These are phyloP conservation scores for Lepidium sativum DNA, from an alignment of 345 rosid genomes.

Conservation along the genomic window DNA sequence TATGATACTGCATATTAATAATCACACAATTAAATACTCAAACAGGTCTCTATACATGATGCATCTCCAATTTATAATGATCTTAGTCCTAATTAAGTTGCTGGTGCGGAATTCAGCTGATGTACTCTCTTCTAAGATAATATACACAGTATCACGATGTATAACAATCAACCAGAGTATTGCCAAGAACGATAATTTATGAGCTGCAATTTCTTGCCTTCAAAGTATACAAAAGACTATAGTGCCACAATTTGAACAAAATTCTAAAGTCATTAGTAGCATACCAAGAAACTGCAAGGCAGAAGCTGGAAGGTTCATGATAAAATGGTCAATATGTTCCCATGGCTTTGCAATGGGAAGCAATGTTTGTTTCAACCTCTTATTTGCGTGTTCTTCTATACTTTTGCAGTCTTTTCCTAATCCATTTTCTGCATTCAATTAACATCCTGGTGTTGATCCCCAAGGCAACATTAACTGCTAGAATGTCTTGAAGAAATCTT, in stretches of 20 bases:
- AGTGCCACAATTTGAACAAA: background rate
- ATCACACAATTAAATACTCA: background rate
- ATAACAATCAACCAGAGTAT: background rate
- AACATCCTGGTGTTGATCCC: background rate
- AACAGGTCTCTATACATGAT: background rate
- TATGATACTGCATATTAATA: background rate
- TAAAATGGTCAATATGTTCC: constrained; percentile 89
- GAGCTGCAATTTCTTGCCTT: background rate
- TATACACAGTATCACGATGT: background rate
- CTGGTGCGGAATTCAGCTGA: background rate
- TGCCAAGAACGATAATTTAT: background rate
- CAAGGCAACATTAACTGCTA: background rate
- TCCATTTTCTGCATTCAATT: constrained; percentile 25
- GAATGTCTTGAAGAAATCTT: background rate
- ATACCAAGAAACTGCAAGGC: constrained; percentile 79
- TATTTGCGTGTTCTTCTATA: constrained; percentile 41
- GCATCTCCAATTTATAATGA: background rate
- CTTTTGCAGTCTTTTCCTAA: constrained; percentile 20
- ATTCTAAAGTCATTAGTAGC: background rate
- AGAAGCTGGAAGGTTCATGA: constrained; percentile 99
- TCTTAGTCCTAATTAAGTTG: background rate
- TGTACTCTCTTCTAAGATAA: background rate
- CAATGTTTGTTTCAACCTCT: constrained; percentile 52
- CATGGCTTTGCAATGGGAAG: constrained; percentile 50
- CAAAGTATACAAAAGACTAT: background rate